Evolutionary conservation across 2,329 filamentous ascomycete species (phyloP).

Genomic region (Trematosphaeria pertusa): DNA sequence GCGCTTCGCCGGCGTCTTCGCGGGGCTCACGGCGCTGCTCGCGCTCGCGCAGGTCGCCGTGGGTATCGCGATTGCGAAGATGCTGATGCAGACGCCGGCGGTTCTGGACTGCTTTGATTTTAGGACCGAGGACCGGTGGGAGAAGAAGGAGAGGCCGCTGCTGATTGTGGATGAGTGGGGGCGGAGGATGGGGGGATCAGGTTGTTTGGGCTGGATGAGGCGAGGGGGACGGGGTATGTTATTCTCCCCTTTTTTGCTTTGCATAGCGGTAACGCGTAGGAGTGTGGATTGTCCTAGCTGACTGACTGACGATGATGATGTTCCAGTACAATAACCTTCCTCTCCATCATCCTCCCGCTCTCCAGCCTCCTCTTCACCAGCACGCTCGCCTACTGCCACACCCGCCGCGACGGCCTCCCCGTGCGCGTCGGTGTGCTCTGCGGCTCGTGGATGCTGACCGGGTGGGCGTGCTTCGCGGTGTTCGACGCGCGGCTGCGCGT

Average conservation of each 20-base stretch:
- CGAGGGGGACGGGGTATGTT: neutral
- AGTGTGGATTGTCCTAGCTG: too few species aligned
- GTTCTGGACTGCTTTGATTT: too few species aligned
- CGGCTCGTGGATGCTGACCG: neutral
- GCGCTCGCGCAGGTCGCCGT: neutral
- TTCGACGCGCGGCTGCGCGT: neutral
- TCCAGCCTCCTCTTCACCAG: neutral
- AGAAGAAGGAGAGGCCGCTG: neutral
- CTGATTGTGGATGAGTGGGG: neutral
- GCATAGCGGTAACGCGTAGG: too few species aligned
- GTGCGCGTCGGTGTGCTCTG: neutral
- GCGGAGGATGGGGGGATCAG: neutral
- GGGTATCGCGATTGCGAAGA: neutral
- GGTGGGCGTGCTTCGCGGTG: neutral
- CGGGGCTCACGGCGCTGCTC: neutral
- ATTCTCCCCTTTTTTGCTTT: too few species aligned
- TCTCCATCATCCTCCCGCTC: neutral
- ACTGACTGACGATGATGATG: too few species aligned
- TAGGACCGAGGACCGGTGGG: neutral
- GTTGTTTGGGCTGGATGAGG: neutral
- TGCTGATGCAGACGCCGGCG: too few species aligned
- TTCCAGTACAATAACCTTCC: neutral
- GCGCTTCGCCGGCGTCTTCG: neutral
- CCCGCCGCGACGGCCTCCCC: neutral
- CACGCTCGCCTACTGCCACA: neutral